phyloP scores from a whole-genome alignment of 306 rosid genomes.

The Astragalus glycyphyllos region DNA sequence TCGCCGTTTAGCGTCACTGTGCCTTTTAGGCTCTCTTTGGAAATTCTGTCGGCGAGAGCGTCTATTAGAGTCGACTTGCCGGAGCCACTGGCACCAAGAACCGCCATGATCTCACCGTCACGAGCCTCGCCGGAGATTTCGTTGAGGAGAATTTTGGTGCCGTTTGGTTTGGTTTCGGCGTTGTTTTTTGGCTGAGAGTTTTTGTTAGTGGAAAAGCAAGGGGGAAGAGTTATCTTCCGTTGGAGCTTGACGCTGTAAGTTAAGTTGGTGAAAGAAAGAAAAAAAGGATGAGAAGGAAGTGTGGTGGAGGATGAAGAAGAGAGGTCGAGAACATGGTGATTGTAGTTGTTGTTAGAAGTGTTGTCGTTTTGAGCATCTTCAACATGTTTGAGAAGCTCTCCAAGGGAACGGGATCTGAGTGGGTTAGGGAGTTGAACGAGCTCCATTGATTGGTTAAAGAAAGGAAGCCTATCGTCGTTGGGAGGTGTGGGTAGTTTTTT shows the following conservation, averaged over 20 bases:
- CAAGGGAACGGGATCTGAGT: constrained; percentile 43
- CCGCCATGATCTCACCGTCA: constrained; percentile 94
- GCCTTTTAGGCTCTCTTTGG: constrained; percentile 81
- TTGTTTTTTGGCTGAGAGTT: not conserved
- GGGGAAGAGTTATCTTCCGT: constrained; percentile 48
- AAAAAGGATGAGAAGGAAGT: constrained; percentile 53
- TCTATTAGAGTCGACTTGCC: constrained; percentile 93
- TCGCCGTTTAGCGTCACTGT: constrained; percentile 64
- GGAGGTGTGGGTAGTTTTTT: too few species aligned
- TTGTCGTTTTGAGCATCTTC: constrained; percentile 63
- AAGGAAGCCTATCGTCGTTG: constrained; percentile 37
- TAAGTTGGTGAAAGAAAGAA: constrained; percentile 72
- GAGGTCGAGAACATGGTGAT: constrained; percentile 41
- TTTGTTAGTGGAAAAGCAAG: constrained; percentile 18
- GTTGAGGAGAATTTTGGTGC: constrained; percentile 64
- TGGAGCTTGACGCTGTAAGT: constrained; percentile 69
- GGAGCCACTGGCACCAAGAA: constrained; percentile 92
- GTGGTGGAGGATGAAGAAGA: constrained; percentile 21
- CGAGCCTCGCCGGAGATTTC: constrained; percentile 84
- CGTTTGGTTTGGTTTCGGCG: constrained; percentile 10
- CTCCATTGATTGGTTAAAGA: constrained; percentile 63
- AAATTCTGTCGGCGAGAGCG: constrained; percentile 79
- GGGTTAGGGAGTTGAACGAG: constrained; percentile 44
- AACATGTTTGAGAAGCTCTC: constrained; percentile 71
- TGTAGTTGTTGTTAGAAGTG: not conserved